These are phyloP conservation scores for Mycogone perniciosa DNA, from an alignment of 2,329 filamentous ascomycete genomes.

Conservation along the genomic window DNA sequence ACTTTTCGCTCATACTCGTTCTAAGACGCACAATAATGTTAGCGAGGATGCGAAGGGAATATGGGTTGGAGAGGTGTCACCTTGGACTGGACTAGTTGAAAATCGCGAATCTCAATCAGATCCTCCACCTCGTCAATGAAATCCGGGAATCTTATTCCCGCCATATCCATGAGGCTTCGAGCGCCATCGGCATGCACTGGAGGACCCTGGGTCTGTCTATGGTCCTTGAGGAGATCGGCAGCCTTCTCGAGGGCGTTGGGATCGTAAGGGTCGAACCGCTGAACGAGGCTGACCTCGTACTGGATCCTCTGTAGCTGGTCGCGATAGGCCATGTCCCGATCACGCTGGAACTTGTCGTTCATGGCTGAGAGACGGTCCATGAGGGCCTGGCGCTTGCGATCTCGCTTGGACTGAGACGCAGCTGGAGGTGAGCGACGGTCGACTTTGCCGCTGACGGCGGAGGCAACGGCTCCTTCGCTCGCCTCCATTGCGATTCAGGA, in stretches of 20 bases:
- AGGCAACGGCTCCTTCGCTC: slow-evolving; percentile 30
- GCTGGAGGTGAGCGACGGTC: slow-evolving; percentile 33
- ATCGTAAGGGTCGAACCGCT: slow-evolving; percentile 75
- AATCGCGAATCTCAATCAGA: slow-evolving; percentile 79
- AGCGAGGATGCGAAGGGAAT: background rate
- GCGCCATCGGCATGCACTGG: slow-evolving; percentile 35
- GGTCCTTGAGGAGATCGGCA: slow-evolving; percentile 52
- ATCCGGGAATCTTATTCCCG: slow-evolving; percentile 76
- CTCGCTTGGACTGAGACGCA: slow-evolving; percentile 67
- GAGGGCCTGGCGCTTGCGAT: slow-evolving; percentile 80
- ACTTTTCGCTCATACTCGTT: slow-evolving; percentile 58
- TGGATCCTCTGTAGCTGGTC: slow-evolving; percentile 90
- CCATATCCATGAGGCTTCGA: slow-evolving; percentile 61
- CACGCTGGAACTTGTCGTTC: slow-evolving; percentile 69
- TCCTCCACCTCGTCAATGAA: slow-evolving; percentile 86
- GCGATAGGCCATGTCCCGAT: slow-evolving; percentile 77
- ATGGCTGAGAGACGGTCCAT: slow-evolving; percentile 72
- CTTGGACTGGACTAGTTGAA: slow-evolving; percentile 72
- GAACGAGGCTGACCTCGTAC: slow-evolving; percentile 79
- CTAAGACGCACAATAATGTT: slow-evolving; percentile 30
- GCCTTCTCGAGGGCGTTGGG: slow-evolving; percentile 67
- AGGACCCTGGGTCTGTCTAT: slow-evolving; percentile 40
- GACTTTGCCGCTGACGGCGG: slow-evolving; percentile 27
- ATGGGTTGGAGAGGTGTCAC: slow-evolving; percentile 39
- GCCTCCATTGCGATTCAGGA: slow-evolving; percentile 30